These are phyloP conservation scores for Catharanthus roseus DNA, from an alignment of 257 asterid species.

Conservation along the genomic window DNA sequence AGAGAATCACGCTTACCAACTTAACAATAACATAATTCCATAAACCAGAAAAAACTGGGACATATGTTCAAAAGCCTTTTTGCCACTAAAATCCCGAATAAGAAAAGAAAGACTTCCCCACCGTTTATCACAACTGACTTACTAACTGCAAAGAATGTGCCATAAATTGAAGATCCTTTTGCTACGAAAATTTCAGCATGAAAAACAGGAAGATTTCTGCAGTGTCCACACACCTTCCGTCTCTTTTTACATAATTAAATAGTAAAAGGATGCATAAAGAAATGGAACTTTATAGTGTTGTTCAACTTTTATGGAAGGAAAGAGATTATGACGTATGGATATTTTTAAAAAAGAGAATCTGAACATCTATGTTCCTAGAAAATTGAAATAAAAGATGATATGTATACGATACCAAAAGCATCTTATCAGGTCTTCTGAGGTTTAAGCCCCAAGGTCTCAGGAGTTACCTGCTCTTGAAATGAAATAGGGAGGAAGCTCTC, in stretches of 20 bases:
- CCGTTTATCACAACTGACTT: neutral
- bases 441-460: neutral
- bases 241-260: neutral
- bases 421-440: neutral
- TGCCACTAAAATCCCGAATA: neutral
- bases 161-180: neutral
- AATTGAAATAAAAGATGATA: neutral
- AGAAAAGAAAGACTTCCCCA: neutral
- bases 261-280: neutral
- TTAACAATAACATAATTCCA: neutral
- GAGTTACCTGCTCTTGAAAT: constrained; percentile 32
- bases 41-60: neutral
- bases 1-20: neutral
- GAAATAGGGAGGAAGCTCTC: constrained; percentile 38
- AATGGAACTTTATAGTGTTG: neutral
- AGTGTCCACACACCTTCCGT: neutral
- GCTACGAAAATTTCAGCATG: neutral
- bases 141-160: neutral
- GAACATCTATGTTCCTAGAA: neutral
- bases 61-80: neutral
- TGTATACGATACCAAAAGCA: neutral
- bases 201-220: neutral
- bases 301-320: neutral
- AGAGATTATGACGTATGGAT: neutral
- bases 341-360: neutral